Evolutionary conservation across 2,329 filamentous ascomycete genomes (phyloP).

Genomic region (Fusarium robinianum): DNA sequence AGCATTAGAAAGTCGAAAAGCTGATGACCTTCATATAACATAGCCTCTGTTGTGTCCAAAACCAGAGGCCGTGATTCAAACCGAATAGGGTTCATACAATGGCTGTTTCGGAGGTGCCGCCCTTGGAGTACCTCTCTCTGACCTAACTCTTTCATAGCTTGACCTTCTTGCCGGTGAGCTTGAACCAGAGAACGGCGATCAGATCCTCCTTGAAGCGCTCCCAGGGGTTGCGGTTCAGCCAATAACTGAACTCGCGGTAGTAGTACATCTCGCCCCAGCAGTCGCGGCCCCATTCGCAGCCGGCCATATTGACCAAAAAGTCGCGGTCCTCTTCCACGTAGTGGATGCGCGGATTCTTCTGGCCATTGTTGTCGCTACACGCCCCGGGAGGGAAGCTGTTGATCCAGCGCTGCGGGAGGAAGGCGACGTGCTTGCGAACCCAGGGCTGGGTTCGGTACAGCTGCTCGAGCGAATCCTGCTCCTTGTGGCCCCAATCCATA

Average conservation of each 20-base stretch:
- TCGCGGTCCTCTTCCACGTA: slow-evolving; percentile 85
- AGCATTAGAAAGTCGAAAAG: too few species aligned
- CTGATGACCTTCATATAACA: too few species aligned
- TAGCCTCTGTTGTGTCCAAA: too few species aligned
- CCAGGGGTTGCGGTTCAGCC: slow-evolving; percentile 83
- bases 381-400: slow-evolving; percentile 94
- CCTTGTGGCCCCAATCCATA: slow-evolving; percentile 99
- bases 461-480: slow-evolving; percentile 93
- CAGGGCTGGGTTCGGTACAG: slow-evolving; percentile 91
- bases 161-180: slow-evolving; percentile 64
- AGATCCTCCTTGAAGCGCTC: slow-evolving; percentile 73
- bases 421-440: slow-evolving; percentile 86
- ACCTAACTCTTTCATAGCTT: slow-evolving; percentile 51
- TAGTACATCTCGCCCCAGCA: slow-evolving; percentile 99
- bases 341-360: slow-evolving; percentile 77
- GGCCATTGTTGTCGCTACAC: slow-evolving; percentile 70
- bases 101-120: too few species aligned
- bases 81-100: too few species aligned
- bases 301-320: slow-evolving; percentile 98
- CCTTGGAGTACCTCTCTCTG: too few species aligned
- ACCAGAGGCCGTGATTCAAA: slow-evolving; percentile 16
- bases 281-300: slow-evolving; percentile 94
- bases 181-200: slow-evolving; percentile 64
- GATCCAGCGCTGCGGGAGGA: slow-evolving; percentile 87
- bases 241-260: slow-evolving; percentile 89